phyloP scores from a whole-genome alignment of 2,329 filamentous ascomycete genomes.

The Arthrobotrys iridis region DNA sequence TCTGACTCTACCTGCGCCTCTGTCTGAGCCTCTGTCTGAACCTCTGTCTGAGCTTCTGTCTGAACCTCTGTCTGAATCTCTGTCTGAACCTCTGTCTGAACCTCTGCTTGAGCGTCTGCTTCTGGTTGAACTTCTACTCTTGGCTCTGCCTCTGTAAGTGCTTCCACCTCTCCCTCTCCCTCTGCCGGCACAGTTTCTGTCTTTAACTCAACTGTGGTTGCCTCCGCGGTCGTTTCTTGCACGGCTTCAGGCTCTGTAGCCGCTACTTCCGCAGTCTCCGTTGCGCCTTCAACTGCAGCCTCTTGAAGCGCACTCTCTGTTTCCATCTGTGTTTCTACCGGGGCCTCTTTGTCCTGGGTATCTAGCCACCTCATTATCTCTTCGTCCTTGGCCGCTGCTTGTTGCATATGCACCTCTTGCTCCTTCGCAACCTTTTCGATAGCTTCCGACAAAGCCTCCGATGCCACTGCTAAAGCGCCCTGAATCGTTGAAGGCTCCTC shows the following conservation, averaged over 20 bases:
- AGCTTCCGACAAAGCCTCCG: neutral
- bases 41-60: neutral
- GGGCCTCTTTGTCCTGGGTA: neutral
- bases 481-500: slow-evolving; percentile 10
- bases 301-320: neutral
- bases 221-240: neutral
- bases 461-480: neutral
- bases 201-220: neutral
- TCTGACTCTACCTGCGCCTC: neutral
- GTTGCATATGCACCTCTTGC: neutral
- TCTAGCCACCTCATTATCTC: slow-evolving; percentile 17
- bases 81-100: no score
- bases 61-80: no score
- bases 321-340: neutral
- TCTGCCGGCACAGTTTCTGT: neutral
- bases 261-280: neutral
- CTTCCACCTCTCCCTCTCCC: neutral
- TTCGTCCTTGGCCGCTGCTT: neutral
- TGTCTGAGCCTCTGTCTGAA: neutral
- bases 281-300: neutral
- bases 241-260: neutral
- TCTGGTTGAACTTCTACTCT: no score
- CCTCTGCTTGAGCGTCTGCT: no score
- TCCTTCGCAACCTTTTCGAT: slow-evolving; percentile 6
- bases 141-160: no score